These are phyloP conservation scores for Millerozyma miso DNA, from an alignment of 805 yeast species.

Conservation along the genomic window DNA sequence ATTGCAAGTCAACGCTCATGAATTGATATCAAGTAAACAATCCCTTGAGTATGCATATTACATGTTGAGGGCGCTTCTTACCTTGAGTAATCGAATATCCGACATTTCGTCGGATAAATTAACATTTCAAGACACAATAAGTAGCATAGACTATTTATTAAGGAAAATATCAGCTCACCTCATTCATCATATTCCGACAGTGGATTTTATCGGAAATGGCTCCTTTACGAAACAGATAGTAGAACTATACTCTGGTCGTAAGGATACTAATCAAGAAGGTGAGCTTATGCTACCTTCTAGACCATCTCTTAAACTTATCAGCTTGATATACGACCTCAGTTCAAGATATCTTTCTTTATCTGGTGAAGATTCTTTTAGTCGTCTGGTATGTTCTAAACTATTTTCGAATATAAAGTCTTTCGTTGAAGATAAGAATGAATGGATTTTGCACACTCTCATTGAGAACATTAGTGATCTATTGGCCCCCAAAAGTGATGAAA, in stretches of 20 bases:
- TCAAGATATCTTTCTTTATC: constrained; percentile 9
- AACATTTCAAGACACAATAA: background rate
- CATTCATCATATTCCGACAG: constrained; percentile 1
- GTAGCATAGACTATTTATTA: constrained; percentile 3
- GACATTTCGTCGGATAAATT: background rate
- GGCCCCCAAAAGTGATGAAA: background rate
- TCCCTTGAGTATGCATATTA: background rate
- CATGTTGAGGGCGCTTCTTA: constrained; percentile 4
- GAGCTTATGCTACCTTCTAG: constrained; percentile 4
- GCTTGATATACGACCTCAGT: constrained; percentile 17
- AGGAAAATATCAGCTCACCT: constrained; percentile 1
- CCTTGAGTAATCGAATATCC: constrained; percentile 1
- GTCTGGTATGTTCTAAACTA: background rate
- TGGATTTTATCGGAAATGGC: background rate
- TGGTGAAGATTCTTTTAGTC: background rate
- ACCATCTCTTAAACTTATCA: constrained; percentile 16
- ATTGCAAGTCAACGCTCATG: background rate
- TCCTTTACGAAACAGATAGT: background rate
- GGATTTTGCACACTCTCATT: constrained; percentile 19
- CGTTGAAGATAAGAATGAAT: constrained; percentile 24
- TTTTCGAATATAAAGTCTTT: constrained; percentile 10
- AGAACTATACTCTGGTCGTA: background rate
- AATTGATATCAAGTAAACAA: background rate
- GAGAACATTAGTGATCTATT: constrained; percentile 3
- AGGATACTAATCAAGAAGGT: background rate